A percentile compares a stretch with the other conserved stretches of the same genome.
phyloP scores from a whole-genome alignment of 257 asterid genomes.

The Hygrophila difformis region DNA sequence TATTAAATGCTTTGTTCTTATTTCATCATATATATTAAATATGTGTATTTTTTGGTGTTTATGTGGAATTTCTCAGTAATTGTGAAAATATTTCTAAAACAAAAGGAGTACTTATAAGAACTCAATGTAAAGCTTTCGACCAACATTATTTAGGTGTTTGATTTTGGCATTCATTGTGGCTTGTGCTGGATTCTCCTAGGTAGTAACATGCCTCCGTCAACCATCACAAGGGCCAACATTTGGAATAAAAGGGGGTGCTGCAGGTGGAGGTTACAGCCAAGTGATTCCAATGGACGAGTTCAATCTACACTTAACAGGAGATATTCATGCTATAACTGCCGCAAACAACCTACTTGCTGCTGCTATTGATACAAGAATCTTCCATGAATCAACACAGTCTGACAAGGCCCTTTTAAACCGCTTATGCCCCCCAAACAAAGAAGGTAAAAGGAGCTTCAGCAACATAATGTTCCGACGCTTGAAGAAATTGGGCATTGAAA shows the following conservation, averaged over 20 bases:
- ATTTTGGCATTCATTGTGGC: neutral
- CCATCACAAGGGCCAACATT: slow-evolving; percentile 46
- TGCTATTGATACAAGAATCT: slow-evolving; percentile 85
- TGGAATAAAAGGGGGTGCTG: slow-evolving; percentile 98
- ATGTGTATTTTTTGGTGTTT: too few species aligned
- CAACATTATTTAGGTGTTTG: too few species aligned
- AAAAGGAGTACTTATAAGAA: too few species aligned
- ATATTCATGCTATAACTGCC: slow-evolving; percentile 96
- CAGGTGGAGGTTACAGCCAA: slow-evolving; percentile 99
- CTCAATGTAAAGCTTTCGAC: neutral
- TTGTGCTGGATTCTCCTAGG: slow-evolving; percentile 31
- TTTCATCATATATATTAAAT: too few species aligned
- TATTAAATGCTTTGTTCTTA: too few species aligned
- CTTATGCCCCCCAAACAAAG: slow-evolving; percentile 75
- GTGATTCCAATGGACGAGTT: slow-evolving; percentile 99
- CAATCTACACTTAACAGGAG: slow-evolving; percentile 95
- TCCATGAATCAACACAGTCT: slow-evolving; percentile 84
- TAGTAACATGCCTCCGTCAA: slow-evolving; percentile 51
- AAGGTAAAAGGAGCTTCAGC: slow-evolving; percentile 64
- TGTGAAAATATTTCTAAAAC: too few species aligned
- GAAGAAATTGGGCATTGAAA: slow-evolving; percentile 73
- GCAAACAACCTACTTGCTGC: slow-evolving; percentile 97
- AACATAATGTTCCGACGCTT: slow-evolving; percentile 78
- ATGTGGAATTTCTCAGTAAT: too few species aligned
- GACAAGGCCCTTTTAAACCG: slow-evolving; percentile 92